A percentile compares a stretch with the other conserved stretches of the same genome.
phyloP scores from a whole-genome alignment of 805 yeast genomes.

The Saccharomyces mikatae region DNA sequence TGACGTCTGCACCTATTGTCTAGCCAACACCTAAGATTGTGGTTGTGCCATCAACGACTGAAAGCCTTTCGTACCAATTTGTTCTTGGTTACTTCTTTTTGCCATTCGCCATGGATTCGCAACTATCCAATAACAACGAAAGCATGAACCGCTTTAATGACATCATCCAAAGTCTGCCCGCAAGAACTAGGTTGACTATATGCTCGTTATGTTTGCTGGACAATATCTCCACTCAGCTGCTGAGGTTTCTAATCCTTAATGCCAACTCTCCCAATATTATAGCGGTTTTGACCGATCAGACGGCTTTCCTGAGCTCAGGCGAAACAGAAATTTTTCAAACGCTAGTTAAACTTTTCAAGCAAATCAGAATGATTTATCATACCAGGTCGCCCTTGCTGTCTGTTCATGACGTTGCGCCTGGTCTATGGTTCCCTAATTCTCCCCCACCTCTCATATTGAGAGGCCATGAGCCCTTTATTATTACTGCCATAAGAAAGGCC shows the following conservation, averaged over 20 bases:
- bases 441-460: conserved; percentile 49
- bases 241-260: conserved; percentile 62
- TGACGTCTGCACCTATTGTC: neutral
- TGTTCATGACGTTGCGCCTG: conserved; percentile 63
- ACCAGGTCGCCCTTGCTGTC: conserved; percentile 64
- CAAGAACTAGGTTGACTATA: conserved; percentile 53
- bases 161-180: conserved; percentile 25
- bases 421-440: conserved; percentile 58
- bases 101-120: neutral
- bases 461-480: conserved; percentile 43
- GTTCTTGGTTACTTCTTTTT: neutral
- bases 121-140: conserved; percentile 5
- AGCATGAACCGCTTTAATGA: conserved; percentile 18
- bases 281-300: conserved; percentile 49
- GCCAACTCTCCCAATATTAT: conserved; percentile 48
- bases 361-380: conserved; percentile 60
- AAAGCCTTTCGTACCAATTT: neutral
- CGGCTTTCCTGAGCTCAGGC: conserved; percentile 50
- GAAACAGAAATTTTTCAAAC: conserved; percentile 53
- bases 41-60: neutral
- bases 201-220: conserved; percentile 72
- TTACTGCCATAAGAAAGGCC: conserved; percentile 61
- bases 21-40: neutral
- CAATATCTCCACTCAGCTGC: conserved; percentile 71
- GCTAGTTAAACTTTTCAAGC: conserved; percentile 68